Conservation (phyloP, 2,329 filamentous ascomycete genomes). For the Ophiocordyceps polyrhachis-furcata region DNA sequence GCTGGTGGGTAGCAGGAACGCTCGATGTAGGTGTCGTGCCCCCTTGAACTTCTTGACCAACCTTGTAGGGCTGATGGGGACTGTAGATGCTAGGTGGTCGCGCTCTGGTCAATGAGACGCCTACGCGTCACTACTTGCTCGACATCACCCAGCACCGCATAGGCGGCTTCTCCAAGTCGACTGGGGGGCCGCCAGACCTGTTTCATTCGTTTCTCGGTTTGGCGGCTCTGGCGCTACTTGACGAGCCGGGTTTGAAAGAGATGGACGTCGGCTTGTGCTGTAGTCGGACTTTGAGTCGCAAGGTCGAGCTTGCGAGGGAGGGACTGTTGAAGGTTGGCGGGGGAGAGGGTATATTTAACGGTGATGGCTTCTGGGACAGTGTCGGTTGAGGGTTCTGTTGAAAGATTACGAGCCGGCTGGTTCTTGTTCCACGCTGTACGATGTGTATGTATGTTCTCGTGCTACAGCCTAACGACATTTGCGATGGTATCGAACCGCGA, state of each 20-base stretch:
- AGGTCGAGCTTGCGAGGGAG: constrained; percentile 27
- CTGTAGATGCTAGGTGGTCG: constrained; percentile 36
- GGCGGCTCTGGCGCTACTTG: constrained; percentile 56
- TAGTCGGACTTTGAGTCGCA: constrained; percentile 37
- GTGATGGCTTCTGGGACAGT: constrained; percentile 11
- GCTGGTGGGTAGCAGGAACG: constrained; percentile 72
- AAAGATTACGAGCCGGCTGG: not conserved
- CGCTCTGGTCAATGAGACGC: constrained; percentile 35
- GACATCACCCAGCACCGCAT: constrained; percentile 75
- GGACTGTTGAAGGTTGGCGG: constrained; percentile 11
- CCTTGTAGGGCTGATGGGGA: not conserved
- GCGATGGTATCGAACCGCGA: not conserved
- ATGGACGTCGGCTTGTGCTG: constrained; percentile 65
- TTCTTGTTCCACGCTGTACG: not conserved
- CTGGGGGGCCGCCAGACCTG: constrained; percentile 52
- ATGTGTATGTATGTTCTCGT: not conserved
- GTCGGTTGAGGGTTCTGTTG: not conserved
- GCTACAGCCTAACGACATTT: not conserved
- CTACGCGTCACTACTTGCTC: constrained; percentile 61
- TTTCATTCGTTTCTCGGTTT: constrained; percentile 84
- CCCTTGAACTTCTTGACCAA: no score
- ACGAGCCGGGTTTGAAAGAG: constrained; percentile 47
- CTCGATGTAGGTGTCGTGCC: constrained; percentile 15
- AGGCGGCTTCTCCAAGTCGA: constrained; percentile 61
- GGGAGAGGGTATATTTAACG: constrained; percentile 3